Evolutionary conservation across 495 filamentous ascomycete species (phyloP).

Genomic region (Neurospora africana): DNA sequence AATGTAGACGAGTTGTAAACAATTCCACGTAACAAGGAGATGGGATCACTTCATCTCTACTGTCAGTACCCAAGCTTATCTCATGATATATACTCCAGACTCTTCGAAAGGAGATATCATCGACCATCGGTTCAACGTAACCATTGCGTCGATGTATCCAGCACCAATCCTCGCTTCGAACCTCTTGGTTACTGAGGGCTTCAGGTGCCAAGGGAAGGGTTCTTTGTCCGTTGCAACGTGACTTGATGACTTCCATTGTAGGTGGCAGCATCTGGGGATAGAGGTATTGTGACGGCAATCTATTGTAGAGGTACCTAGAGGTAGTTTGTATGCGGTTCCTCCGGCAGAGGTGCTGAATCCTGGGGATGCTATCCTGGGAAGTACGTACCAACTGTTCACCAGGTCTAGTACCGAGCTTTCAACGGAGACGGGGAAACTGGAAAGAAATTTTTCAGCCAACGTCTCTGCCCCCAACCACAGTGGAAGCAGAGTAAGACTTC

Average conservation of each 20-base stretch:
- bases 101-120: not conserved
- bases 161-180: not conserved
- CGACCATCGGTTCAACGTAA: not conserved
- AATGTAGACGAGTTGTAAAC: not conserved
- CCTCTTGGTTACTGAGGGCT: not conserved
- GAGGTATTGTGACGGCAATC: not conserved
- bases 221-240: not conserved
- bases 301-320: too few species aligned
- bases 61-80: too few species aligned
- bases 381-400: not conserved
- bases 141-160: not conserved
- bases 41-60: too few species aligned
- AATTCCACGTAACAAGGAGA: not conserved
- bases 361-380: not conserved
- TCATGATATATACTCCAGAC: not conserved
- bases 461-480: not conserved
- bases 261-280: not conserved
- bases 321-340: not conserved
- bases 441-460: not conserved
- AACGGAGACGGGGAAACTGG: not conserved
- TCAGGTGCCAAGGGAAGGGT: not conserved
- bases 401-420: not conserved
- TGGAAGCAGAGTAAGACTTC: not conserved
- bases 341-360: not conserved
- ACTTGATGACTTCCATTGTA: not conserved